Conservation (phyloP, 2,329 filamentous ascomycete species). For the Colletotrichum aenigma region DNA sequence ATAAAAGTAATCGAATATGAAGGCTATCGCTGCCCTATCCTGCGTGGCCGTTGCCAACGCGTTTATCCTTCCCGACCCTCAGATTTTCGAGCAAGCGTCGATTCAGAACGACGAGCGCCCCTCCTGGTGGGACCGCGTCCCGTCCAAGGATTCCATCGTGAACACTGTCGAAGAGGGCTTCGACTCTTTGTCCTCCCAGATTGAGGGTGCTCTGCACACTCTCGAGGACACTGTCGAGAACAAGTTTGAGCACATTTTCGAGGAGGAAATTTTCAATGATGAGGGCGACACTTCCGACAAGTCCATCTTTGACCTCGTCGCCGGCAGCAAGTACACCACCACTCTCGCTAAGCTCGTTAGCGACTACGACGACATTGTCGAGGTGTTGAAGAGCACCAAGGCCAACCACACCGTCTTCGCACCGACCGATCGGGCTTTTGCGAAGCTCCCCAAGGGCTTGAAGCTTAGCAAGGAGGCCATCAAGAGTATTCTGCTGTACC, state of each 20-base stretch:
- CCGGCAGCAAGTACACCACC: constrained; percentile 75
- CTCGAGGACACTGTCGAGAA: constrained; percentile 32
- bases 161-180: constrained; percentile 34
- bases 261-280: constrained; percentile 11
- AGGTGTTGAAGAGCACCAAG: constrained; percentile 74
- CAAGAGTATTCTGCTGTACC: constrained; percentile 74
- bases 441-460: constrained; percentile 56
- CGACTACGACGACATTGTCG: constrained; percentile 72
- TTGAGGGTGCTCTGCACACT: constrained; percentile 34
- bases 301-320: constrained; percentile 82
- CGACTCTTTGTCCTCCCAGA: constrained; percentile 23
- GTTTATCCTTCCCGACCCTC: constrained; percentile 56
- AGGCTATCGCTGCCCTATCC: constrained; percentile 49
- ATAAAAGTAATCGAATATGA: constrained; percentile 39
- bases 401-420: constrained; percentile 83
- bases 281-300: constrained; percentile 56
- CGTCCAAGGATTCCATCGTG: constrained; percentile 37
- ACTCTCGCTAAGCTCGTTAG: constrained; percentile 79
- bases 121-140: constrained; percentile 32
- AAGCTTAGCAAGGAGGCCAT: constrained; percentile 75
- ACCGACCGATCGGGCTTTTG: constrained; percentile 78
- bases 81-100: constrained; percentile 46
- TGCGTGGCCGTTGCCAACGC: constrained; percentile 53
- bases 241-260: constrained; percentile 23
- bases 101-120: constrained; percentile 33